Evolutionary conservation across 371 early-diverging fungal genomes (phyloP).

Genomic region (Dinochytrium kinnereticum): DNA sequence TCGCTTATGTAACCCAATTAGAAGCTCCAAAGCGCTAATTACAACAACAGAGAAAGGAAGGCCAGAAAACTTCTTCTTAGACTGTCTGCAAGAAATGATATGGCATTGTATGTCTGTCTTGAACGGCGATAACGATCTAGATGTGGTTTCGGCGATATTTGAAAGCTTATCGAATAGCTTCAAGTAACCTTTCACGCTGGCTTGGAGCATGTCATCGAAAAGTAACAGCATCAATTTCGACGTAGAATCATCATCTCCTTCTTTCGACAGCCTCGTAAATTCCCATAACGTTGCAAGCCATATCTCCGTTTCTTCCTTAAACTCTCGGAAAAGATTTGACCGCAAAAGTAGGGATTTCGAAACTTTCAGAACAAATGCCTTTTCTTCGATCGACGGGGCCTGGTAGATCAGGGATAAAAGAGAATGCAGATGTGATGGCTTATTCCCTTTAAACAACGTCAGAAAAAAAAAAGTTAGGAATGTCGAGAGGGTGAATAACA

Average conservation of each 20-base stretch:
- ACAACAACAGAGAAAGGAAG: slow-evolving; percentile 33
- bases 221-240: too few species aligned
- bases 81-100: not conserved
- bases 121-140: not conserved
- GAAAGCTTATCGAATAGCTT: not conserved
- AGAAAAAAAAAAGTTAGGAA: not conserved
- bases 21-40: slow-evolving; percentile 19
- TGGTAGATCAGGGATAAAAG: slow-evolving; percentile 46
- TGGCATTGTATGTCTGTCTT: not conserved
- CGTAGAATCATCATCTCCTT: slow-evolving; percentile 62
- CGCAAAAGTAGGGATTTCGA: slow-evolving; percentile 60
- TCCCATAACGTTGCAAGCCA: slow-evolving; percentile 69
- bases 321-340: slow-evolving; percentile 69
- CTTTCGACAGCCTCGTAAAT: slow-evolving; percentile 36
- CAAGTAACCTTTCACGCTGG: not conserved
- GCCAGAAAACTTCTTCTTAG: slow-evolving; percentile 10
- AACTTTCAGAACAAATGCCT: slow-evolving; percentile 54
- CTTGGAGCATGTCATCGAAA: not conserved
- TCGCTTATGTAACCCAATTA: slow-evolving; percentile 14
- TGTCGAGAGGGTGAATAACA: slow-evolving; percentile 7
- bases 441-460: slow-evolving; percentile 43
- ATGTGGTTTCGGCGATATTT: not conserved
- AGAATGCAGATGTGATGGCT: slow-evolving; percentile 59
- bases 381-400: slow-evolving; percentile 54
- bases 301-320: slow-evolving; percentile 62